phyloP scores from a whole-genome alignment of 2,329 filamentous ascomycete genomes.

The Colletotrichum horii region DNA sequence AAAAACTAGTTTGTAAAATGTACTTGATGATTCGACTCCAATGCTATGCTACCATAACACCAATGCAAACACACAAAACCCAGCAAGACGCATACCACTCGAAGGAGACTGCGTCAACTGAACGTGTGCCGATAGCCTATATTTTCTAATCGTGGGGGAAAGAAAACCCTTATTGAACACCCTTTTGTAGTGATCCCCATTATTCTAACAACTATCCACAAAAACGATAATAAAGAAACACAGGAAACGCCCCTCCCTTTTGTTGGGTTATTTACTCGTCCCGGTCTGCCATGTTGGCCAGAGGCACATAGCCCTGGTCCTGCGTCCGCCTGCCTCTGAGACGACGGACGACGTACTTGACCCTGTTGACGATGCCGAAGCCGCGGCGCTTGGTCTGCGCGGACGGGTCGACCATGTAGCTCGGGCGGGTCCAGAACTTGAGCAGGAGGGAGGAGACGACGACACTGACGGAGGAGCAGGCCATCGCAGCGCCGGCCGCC shows the following conservation, averaged over 20 bases:
- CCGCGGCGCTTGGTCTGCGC: conserved; percentile 62
- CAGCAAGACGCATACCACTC: background rate
- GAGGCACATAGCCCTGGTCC: conserved; percentile 64
- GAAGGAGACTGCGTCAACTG: background rate
- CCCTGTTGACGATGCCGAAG: conserved; percentile 46
- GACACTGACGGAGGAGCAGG: conserved; percentile 86
- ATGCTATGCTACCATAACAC: background rate
- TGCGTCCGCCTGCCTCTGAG: conserved; percentile 42
- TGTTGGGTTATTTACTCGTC: conserved; percentile 10
- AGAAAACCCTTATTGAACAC: background rate
- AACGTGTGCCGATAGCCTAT: background rate
- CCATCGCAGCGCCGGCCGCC: conserved; percentile 95
- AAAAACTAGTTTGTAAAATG: background rate
- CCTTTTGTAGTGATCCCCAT: background rate
- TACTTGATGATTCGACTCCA: background rate
- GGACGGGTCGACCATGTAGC: conserved; percentile 81
- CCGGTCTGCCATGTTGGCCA: conserved; percentile 54
- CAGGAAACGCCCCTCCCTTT: background rate
- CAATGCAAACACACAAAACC: background rate
- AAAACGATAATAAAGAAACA: background rate
- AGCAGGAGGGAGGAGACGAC: conserved; percentile 83
- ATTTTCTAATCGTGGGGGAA: background rate
- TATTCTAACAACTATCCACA: background rate
- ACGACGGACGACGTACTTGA: conserved; percentile 43
- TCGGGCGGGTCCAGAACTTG: conserved; percentile 83